Evolutionary conservation across 2,329 filamentous ascomycete species (phyloP).

Genomic region (Cladophialophora exuberans): DNA sequence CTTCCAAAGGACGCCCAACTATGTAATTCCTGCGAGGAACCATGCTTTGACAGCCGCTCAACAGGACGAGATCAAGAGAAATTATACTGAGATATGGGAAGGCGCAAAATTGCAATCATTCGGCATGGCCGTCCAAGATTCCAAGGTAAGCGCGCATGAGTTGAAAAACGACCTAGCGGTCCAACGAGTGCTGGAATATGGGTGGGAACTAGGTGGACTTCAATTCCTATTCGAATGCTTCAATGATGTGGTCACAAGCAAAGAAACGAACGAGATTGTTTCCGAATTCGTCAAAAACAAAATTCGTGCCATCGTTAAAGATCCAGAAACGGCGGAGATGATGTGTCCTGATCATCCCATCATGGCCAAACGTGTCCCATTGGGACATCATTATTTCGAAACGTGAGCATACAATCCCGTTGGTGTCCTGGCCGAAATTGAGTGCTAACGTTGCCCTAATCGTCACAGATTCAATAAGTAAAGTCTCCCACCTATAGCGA

Average conservation of each 20-base stretch:
- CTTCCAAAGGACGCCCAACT: slow-evolving; percentile 68
- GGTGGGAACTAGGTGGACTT: slow-evolving; percentile 58
- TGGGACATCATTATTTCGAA: slow-evolving; percentile 57
- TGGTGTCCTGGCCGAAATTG: too few species aligned
- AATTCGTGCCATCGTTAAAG: slow-evolving; percentile 53
- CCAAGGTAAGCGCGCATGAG: slow-evolving; percentile 25
- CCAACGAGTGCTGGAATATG: background rate
- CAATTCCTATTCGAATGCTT: slow-evolving; percentile 54
- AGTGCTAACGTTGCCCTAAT: too few species aligned
- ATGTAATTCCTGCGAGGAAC: slow-evolving; percentile 61
- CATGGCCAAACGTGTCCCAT: slow-evolving; percentile 53
- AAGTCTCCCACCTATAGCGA: too few species aligned
- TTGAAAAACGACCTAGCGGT: slow-evolving; percentile 40
- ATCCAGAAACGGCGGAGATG: slow-evolving; percentile 54
- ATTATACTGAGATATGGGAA: background rate
- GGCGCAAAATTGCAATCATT: background rate
- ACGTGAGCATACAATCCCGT: too few species aligned
- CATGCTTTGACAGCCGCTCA: slow-evolving; percentile 55
- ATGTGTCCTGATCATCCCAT: slow-evolving; percentile 60
- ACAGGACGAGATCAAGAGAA: slow-evolving; percentile 33
- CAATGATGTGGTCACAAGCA: slow-evolving; percentile 52
- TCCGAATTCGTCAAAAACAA: slow-evolving; percentile 61
- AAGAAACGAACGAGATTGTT: slow-evolving; percentile 53
- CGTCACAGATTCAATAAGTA: too few species aligned
- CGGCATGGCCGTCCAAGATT: slow-evolving; percentile 32